phyloP scores from a whole-genome alignment of 768 basidiomycete genomes.

The Xerocomellus dryophilus region DNA sequence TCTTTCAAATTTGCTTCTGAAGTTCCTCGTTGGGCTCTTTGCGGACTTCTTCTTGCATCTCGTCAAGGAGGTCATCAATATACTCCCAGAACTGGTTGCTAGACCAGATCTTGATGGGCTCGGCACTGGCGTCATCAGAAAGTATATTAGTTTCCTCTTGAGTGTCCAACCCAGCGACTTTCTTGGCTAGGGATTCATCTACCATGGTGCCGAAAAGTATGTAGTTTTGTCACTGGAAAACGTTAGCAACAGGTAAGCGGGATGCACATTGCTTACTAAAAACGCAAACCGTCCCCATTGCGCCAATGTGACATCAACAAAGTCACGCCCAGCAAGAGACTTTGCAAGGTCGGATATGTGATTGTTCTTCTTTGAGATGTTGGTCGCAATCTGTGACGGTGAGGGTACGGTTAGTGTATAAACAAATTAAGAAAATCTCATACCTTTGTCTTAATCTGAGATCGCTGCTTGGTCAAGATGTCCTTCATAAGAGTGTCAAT shows the following conservation, averaged over 20 bases:
- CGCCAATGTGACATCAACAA: neutral
- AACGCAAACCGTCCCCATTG: neutral
- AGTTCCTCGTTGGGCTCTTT: neutral
- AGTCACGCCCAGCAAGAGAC: neutral
- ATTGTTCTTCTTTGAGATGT: neutral
- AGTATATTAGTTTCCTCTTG: too few species aligned
- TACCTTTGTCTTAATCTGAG: neutral
- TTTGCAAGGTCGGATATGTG: neutral
- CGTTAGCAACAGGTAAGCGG: neutral
- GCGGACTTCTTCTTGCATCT: neutral
- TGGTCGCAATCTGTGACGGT: neutral
- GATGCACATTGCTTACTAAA: neutral
- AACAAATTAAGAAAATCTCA: neutral
- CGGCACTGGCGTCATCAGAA: too few species aligned
- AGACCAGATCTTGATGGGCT: too few species aligned
- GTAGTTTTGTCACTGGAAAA: neutral
- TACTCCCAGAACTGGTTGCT: neutral
- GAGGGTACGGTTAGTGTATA: neutral
- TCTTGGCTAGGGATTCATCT: neutral
- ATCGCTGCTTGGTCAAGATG: neutral
- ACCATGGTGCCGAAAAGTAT: neutral
- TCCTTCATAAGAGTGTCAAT: neutral
- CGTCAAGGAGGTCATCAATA: neutral
- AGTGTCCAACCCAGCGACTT: neutral
- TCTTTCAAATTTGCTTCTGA: neutral